Evolutionary conservation across 2,329 filamentous ascomycete species (phyloP), one percentile per base, ranked within the genome.

Genomic region (Cladophialophora chaetospira): DNA sequence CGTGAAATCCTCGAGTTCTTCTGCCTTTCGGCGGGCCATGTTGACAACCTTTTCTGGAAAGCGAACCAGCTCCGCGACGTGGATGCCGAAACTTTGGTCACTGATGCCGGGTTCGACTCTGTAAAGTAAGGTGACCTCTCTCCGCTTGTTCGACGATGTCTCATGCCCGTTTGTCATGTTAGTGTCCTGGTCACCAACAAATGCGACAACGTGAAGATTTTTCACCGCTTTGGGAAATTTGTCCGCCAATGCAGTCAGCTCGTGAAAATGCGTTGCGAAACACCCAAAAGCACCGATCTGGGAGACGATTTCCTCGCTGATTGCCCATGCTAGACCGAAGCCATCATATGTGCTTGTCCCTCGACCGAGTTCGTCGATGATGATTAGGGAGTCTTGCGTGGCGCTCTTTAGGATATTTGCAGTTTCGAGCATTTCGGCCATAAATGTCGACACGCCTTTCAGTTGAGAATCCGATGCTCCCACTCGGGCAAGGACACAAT

Each of bases 381-480:
- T 97, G 75, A 99, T 97, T 51, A 99, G 82, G 3, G 91, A 96
- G 71, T 99, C 94, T 28, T 88, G 85, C 0, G 94, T 99, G 1
- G 94, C 94, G 0, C 91, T 95, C 76, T 97, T 97, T 69, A 99
- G 86, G 63, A 99, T 99, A 71, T 97, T 97, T 65, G 94, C 91
- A 1, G 94, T 99, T 72, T 99, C 94, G 19, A 99, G 83, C 94
- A 99, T 99, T 76, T 99, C 94, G 1, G 94, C 94, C 95, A 99
- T 99, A 73, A 99, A 99, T 0, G 94, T 99, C 3, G 91, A 96
- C 1, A 99, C 94, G 31, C 94, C 94, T 75, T 97, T 97, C 62
- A 99, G 87, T 73, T 97, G 94, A 5, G 90, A 96, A 74, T 99
- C 95, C 66, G 89, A 94, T 5, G 94, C 95, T 38, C 95, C 94